Conservation (phyloP, 371 early-diverging fungal genomes). For the Fennellomyces sp. region DNA sequence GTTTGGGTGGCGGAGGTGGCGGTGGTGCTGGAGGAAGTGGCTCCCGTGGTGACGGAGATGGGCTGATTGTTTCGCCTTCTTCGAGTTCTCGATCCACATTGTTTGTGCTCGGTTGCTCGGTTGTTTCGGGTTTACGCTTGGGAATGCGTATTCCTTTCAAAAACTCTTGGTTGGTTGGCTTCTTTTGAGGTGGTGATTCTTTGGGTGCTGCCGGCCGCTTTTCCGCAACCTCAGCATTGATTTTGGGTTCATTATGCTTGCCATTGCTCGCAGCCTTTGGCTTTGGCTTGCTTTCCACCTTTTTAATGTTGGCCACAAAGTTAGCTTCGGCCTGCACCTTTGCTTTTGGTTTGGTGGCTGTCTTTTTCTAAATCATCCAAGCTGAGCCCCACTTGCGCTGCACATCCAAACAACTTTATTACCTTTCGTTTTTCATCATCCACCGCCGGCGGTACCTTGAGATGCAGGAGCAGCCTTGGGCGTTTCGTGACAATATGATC, state of each 20-base stretch:
- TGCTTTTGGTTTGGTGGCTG: too few relatives aligned
- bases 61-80: conserved; percentile 27
- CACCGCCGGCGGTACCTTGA: not conserved
- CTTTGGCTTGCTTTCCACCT: too few relatives aligned
- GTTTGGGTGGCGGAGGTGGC: not conserved
- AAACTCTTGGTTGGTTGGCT: too few relatives aligned
- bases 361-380: not conserved
- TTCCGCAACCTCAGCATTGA: too few relatives aligned
- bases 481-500: conserved; percentile 1
- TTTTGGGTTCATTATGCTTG: too few relatives aligned
- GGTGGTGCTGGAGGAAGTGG: not conserved
- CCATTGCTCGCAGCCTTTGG: too few relatives aligned
- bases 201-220: too few relatives aligned
- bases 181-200: too few relatives aligned
- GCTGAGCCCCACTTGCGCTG: not conserved
- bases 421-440: not conserved
- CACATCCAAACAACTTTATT: not conserved
- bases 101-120: not conserved
- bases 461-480: not conserved
- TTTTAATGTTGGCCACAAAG: too few relatives aligned
- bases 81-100: conserved; percentile 15
- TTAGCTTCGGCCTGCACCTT: too few relatives aligned
- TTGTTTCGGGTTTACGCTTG: conserved; percentile 9
- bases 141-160: conserved; percentile 8
- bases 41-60: conserved; percentile 17